Evolutionary conservation across 176 grass and related monocot genomes (phyloP), one percentile per base, ranked within the genome.

Genomic region (Chloris gayana): DNA sequence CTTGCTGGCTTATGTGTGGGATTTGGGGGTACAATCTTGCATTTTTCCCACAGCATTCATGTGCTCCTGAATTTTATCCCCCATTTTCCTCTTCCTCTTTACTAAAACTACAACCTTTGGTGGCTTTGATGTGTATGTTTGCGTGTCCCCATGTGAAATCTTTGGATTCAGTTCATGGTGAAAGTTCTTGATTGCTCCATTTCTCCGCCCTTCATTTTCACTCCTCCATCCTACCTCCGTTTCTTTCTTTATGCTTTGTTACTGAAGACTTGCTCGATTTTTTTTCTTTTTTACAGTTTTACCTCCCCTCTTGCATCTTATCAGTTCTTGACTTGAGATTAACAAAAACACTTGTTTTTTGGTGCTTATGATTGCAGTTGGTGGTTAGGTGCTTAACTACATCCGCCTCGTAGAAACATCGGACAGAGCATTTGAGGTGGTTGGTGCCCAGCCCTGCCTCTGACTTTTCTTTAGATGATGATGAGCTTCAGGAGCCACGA

Each of bases 401-500:
- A 80, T 80, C 63, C 15, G 31, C 6, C 46, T 26, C 7, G 1
- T 22, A 22, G 1, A 66, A 58, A 57, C 46, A 66, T 19, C 19
- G 32, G 42, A 41, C 31, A 29, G 9, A 44, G 32, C 63, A 58
- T 74, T 21, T 44, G 73, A 44, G 54, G 29, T 63, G 34, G 69
- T 80, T 42, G 76, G 47, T 65, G n/a, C 54, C 64, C 54, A 67
- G 31, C 64, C 61, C 77, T 15, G 64, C 22, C 66, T 37, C 77
- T 25, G 42, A 33, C 44, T 37, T 78, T 78, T 13, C 64, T 21
- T 9, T 21, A 32, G 44, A 81, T 85, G 87, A 89, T 73, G 87
- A 81, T 73, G 87, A 81, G 72, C 77, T 89, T 81, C 82, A 77
- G 74, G 82, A 66, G 67, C 82, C 72, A 89, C 7, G 87, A 76